These are phyloP conservation scores for Dictyostelium capitatum DNA, from an alignment of 78 protist species.

Conservation along the genomic window DNA sequence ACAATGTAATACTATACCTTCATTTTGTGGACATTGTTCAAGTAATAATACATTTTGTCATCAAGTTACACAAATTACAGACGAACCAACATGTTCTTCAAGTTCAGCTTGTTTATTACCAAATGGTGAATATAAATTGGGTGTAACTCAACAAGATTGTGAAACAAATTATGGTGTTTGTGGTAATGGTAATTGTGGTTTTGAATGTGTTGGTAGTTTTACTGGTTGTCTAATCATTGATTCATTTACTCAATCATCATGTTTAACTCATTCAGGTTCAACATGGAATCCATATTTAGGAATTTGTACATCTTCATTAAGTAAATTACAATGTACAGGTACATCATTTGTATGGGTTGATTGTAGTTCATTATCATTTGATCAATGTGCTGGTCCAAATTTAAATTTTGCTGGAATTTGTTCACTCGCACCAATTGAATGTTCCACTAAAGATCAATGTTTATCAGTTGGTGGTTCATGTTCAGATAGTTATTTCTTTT, in stretches of 20 bases:
- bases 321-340: background rate
- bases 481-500: slow-evolving; percentile 33
- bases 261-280: background rate
- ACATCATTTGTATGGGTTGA: background rate
- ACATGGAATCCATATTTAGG: background rate
- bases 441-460: slow-evolving; percentile 6
- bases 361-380: background rate
- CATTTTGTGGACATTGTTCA: slow-evolving; percentile 57
- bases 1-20: background rate
- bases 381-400: background rate
- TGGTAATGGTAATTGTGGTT: slow-evolving; percentile 16
- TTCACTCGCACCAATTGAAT: background rate
- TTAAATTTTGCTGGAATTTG: background rate
- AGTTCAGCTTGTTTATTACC: background rate
- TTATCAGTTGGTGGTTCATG: background rate
- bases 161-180: background rate
- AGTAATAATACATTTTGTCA: slow-evolving; percentile 30
- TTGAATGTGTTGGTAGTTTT: slow-evolving; percentile 16
- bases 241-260: background rate
- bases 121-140: background rate
- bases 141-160: background rate
- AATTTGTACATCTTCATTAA: background rate
- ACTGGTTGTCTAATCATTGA: background rate
- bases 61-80: background rate
- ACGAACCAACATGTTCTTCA: background rate